Conservation (phyloP, 2,329 filamentous ascomycete species). For the Colletotrichum liaoningense region DNA sequence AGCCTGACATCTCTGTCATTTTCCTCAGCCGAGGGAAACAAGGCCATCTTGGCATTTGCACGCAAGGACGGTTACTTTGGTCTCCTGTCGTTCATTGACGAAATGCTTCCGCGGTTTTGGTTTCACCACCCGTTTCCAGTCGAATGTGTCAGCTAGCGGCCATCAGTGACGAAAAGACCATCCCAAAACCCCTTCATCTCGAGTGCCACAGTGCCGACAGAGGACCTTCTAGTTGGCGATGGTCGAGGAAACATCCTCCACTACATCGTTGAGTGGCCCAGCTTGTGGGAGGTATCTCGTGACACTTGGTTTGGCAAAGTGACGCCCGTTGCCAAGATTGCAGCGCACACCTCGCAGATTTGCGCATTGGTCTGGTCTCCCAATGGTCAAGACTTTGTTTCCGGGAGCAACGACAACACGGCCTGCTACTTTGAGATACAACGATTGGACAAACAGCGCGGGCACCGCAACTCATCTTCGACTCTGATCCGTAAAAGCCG, state of each 20-base stretch:
- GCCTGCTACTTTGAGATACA: slow-evolving; percentile 84
- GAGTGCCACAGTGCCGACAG: slow-evolving; percentile 69
- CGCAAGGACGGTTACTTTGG: slow-evolving; percentile 81
- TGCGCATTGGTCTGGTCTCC: slow-evolving; percentile 92
- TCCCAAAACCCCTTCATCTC: slow-evolving; percentile 61
- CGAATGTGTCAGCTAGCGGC: slow-evolving; percentile 85
- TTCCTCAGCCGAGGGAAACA: slow-evolving; percentile 80
- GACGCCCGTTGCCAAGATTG: slow-evolving; percentile 80
- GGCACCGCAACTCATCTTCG: slow-evolving; percentile 21
- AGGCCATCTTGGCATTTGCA: slow-evolving; percentile 86
- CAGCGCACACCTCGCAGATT: slow-evolving; percentile 87
- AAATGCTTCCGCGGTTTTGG: slow-evolving; percentile 77
- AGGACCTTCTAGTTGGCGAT: slow-evolving; percentile 89
- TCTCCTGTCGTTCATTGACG: slow-evolving; percentile 81
- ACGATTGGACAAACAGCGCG: slow-evolving; percentile 50
- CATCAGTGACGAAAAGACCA: slow-evolving; percentile 64
- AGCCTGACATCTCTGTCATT: slow-evolving; percentile 89
- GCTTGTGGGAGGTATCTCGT: slow-evolving; percentile 68
- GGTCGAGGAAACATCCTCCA: slow-evolving; percentile 86
- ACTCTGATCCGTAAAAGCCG: neutral
- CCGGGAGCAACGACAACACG: slow-evolving; percentile 91
- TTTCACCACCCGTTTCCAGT: slow-evolving; percentile 78
- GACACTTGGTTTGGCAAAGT: slow-evolving; percentile 83
- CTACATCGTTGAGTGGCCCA: slow-evolving; percentile 89
- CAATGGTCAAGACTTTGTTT: slow-evolving; percentile 82